Evolutionary conservation across 805 yeast genomes (phyloP), one percentile per base, ranked within the genome.

Genomic region (Pichia nakasei): DNA sequence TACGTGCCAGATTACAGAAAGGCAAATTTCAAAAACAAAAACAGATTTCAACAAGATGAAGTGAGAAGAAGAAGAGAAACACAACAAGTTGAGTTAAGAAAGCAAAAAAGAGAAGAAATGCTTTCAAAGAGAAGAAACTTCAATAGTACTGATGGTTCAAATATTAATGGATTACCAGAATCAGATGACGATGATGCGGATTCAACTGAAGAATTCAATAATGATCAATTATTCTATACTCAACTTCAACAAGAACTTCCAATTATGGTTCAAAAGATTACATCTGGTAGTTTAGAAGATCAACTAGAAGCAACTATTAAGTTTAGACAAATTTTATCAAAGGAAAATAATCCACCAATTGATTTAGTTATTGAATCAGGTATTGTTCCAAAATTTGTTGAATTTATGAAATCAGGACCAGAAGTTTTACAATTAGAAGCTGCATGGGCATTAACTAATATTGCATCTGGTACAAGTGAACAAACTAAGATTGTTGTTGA

Each of bases 401-500:
- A 76, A 55, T 87, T 89, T 56, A 83, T 93, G 88, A 69, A 71
- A 47, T 71, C 76, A 43, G 88, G 85, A 53, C 85, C 89, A 4
- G 88, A 85, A 57, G 78, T 85, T 73, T 73, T 93, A 56, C 97
- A 91, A 67, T 77, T 93, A 56, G 98, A 93, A 70, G 96, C 97
- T 12, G 97, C 98, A 9, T 93, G 98, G 98, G 97, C 97, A n/a
- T 75, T 93, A 54, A 93, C 98, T 41, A 93, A 93, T 63, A 91
- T 93, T 63, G 97, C 97, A 20, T 86, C 96, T 4, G 98, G 98
- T 50, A 71, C 82, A 41, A 78, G 95, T 35, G 83, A 78, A 39
- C 97, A 93, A 67, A 93, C 98, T 19, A 76, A 75, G 56, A 81
- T 82, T 36, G 97, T 93, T 44, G 93, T 93, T 45, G 91, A 88